A percentile compares a stretch with the other conserved stretches of the same genome.
Evolutionary conservation across 2,329 filamentous ascomycete species (phyloP).

Genomic region (Ampelomyces quisqualis): DNA sequence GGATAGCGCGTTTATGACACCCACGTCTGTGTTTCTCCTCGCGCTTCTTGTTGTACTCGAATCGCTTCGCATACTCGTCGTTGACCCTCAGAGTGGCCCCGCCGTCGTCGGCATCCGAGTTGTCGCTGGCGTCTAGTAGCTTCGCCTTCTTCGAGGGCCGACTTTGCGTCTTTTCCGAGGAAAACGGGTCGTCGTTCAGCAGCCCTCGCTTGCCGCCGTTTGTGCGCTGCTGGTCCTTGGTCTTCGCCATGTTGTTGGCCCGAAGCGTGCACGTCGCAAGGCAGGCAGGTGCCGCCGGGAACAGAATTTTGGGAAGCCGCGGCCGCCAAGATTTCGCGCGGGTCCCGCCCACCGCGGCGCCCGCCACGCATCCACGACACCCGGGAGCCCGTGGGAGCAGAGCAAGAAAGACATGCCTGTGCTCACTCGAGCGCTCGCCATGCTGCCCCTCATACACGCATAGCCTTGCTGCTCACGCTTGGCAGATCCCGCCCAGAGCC

Average conservation of each 20-base stretch:
- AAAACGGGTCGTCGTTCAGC: slow-evolving; percentile 16
- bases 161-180: slow-evolving; percentile 18
- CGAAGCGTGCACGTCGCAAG: slow-evolving; percentile 1
- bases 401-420: slow-evolving; percentile 10
- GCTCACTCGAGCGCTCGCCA: slow-evolving; percentile 10
- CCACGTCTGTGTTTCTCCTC: slow-evolving; percentile 75
- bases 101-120: slow-evolving; percentile 29
- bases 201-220: slow-evolving; percentile 29
- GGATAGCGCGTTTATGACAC: slow-evolving; percentile 26
- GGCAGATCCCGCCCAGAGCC: slow-evolving; percentile 3
- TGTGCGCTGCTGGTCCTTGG: slow-evolving; percentile 27
- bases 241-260: slow-evolving; percentile 22
- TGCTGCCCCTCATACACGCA: slow-evolving; percentile 24
- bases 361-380: slow-evolving; percentile 8
- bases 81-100: slow-evolving; percentile 70
- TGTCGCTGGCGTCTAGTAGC: slow-evolving; percentile 42
- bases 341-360: slow-evolving; percentile 13
- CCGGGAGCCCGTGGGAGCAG: slow-evolving; percentile 8
- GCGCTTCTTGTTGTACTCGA: slow-evolving; percentile 96
- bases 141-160: slow-evolving; percentile 40
- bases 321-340: slow-evolving; percentile 23
- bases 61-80: slow-evolving; percentile 81
- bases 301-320: slow-evolving; percentile 30
- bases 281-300: slow-evolving; percentile 4
- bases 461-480: slow-evolving; percentile 10